Base-by-base conservation (phyloP, 805 yeast genomes). In the Hagleromyces aurorensis region DNA sequence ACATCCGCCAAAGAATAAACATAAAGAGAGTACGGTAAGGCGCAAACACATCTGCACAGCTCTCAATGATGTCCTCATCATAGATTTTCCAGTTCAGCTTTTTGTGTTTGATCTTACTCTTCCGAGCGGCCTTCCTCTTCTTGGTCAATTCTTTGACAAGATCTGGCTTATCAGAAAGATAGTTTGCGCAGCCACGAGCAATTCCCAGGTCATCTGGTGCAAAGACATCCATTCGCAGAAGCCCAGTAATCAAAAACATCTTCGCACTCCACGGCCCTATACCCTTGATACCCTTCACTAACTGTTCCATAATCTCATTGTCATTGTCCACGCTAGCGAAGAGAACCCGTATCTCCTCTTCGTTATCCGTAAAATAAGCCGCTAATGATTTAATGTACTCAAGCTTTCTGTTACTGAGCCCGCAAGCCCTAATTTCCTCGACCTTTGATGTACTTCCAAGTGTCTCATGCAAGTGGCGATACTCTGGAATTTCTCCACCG, bases 181-280 rank as follows among this genome's bases (percentile, higher is more conserved):
- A 87, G 16, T 65, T 52, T 0, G 84, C 69, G 35, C 78, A 70
- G 0, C 96, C 96, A 38, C 94, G 62, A 18, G 87, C 85, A 2
- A 87, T 70, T 1, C 96, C 96, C 26, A 87, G 57, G 56, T 87
- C 96, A 12, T 76, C 83, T 4, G 70, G 60, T 4, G 91, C 78
- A 52, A 84, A 84, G 0, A 83, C 72, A 50, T 87, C 77, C 48
- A 71, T 49, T 33, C 82, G 66, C 15, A 67, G 67, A 25, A 86
- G 57, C 1, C 81, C 79, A 48, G 84, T 84, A 13, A 78, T 48
- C 11, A 82, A 56, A 54, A 85, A 87, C 95, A 87, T 87, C 32
- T 79, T 80, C 0, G 91, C 87, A 4, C 86, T 73, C 97, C 97
- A 87, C 2, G 67, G 67, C 0, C 91, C 93, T 11, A 82, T 69